Percentiles rank a stretch among this genome's conserved stretches.
phyloP scores from a whole-genome alignment of 1,139 yeast species.

The Maudiozyma humilis region DNA sequence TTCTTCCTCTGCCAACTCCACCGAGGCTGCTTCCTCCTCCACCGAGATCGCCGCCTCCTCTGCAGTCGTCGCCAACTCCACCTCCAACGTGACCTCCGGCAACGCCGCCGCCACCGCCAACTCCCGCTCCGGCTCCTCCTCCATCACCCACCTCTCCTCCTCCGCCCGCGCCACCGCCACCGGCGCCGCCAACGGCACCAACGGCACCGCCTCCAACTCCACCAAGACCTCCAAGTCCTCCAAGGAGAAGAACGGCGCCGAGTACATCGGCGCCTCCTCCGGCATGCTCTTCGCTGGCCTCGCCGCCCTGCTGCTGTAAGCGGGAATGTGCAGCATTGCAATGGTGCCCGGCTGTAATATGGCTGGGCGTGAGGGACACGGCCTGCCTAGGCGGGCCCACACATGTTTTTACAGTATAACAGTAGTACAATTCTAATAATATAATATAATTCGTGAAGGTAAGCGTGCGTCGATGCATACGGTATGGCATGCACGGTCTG shows the following conservation, averaged over 20 bases:
- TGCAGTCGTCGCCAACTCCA: constrained; percentile 4
- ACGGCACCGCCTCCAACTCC: constrained; percentile 3
- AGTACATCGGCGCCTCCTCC: constrained; percentile 10
- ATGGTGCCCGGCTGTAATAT: no score
- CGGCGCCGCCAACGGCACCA: not conserved
- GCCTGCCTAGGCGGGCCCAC: no score
- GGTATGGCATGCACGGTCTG: no score
- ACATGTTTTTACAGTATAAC: no score
- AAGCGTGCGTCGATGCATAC: no score
- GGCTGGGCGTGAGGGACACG: no score
- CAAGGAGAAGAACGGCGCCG: constrained; percentile 4
- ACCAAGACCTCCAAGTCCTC: constrained; percentile 4
- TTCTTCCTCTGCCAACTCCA: constrained; percentile 1
- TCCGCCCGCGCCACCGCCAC: constrained; percentile 1
- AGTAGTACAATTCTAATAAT: no score
- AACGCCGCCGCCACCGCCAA: constrained; percentile 1
- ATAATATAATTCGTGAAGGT: no score
- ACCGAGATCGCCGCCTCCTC: constrained; percentile 3
- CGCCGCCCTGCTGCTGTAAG: constrained; percentile 13
- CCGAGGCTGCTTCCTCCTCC: constrained; percentile 2
- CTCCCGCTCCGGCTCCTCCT: not conserved
- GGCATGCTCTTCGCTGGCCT: constrained; percentile 8
- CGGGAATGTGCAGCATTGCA: no score
- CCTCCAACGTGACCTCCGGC: constrained; percentile 13
- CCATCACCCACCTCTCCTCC: constrained; percentile 4